Evolutionary conservation across 768 basidiomycete genomes (phyloP), one percentile per base, ranked within the genome.

Genomic region (Pisolithus tinctorius): DNA sequence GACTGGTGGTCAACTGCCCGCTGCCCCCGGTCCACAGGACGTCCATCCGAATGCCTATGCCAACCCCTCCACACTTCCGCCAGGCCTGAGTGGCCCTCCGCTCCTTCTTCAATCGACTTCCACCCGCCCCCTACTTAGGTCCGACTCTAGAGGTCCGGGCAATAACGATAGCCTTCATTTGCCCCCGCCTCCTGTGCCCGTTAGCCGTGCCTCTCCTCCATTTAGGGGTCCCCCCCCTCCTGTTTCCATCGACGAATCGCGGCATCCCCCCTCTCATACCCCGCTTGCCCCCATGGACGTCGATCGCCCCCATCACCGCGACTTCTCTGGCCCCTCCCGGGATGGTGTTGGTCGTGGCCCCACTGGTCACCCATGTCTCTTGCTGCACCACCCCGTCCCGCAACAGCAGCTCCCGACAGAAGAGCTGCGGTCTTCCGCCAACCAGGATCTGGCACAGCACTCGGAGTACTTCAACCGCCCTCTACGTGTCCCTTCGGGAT

Each of bases 11-110:
- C 80, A 83, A 45, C 70, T 93, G 6, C 92, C 87, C 41, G 86
- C 90, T 39, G 89, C 93, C 6, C 94, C 94, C 38, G 86, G 87
- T 2, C 93, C 94, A 5, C 89, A 94, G 58, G 94, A 97, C 59
- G 94, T 97, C 0, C 94, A 97, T 61, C 94, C 94, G 1, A 95
- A 92, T 3, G 92, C 92, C 4, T 97, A 96, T 60, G 88, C 90
- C 0, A 87, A 82, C 54, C 78, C 84, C 0, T 80, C 85, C 23
- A 79, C 84, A 1, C 85, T 84, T 11, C 85, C 88, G 26, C 80
- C 81, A 1, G 81, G 83, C 6, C 71, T 89, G 13, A 72, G 73
- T 7, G 87, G 87, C 0, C 85, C 84, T 0, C 83, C 84, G 23
- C 72, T 88, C 20, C 67, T 86, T 47, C 58, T 88, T 26, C 79